These are phyloP conservation scores for Thermoascus crustaceus DNA, from an alignment of 2,329 filamentous ascomycete species.

Conservation along the genomic window DNA sequence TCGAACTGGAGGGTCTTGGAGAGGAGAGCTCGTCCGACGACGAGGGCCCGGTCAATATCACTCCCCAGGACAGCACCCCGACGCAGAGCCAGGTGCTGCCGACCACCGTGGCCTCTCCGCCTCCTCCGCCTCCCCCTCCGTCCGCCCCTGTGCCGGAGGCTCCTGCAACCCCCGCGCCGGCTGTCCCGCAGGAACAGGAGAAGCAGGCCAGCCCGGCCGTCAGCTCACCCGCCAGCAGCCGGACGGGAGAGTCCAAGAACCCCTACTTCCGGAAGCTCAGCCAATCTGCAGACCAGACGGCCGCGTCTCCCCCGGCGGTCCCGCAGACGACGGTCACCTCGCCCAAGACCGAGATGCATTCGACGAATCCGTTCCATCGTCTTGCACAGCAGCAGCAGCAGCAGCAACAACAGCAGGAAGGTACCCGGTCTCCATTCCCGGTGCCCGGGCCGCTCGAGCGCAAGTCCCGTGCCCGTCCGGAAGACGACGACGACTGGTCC, in stretches of 20 bases:
- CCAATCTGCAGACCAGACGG: constrained; percentile 51
- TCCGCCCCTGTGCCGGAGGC: constrained; percentile 15
- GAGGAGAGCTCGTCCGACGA: constrained; percentile 74
- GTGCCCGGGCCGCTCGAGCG: constrained; percentile 40
- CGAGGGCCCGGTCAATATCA: constrained; percentile 64
- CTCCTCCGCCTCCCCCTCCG: constrained; percentile 23
- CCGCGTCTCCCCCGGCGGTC: constrained; percentile 38
- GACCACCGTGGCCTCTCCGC: constrained; percentile 16
- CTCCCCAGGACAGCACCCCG: constrained; percentile 52
- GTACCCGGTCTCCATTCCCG: constrained; percentile 43
- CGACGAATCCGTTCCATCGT: constrained; percentile 95
- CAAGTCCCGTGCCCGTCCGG: constrained; percentile 49
- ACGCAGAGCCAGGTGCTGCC: constrained; percentile 49
- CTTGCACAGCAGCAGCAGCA: constrained; percentile 66
- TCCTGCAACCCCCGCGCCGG: constrained; percentile 12
- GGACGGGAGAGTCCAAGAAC: constrained; percentile 71
- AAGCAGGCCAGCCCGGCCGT: constrained; percentile 42
- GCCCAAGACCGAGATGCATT: constrained; percentile 46
- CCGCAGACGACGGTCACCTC: constrained; percentile 31
- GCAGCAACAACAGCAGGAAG: no score
- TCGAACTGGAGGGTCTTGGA: constrained; percentile 71
- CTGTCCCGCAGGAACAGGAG: constrained; percentile 41
- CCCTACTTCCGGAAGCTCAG: constrained; percentile 89
- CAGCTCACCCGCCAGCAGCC: constrained; percentile 41
- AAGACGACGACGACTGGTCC: constrained; percentile 71